Base-by-base conservation (phyloP, 192 early-diverging fungal species). In the Umbelopsis sp. region DNA sequence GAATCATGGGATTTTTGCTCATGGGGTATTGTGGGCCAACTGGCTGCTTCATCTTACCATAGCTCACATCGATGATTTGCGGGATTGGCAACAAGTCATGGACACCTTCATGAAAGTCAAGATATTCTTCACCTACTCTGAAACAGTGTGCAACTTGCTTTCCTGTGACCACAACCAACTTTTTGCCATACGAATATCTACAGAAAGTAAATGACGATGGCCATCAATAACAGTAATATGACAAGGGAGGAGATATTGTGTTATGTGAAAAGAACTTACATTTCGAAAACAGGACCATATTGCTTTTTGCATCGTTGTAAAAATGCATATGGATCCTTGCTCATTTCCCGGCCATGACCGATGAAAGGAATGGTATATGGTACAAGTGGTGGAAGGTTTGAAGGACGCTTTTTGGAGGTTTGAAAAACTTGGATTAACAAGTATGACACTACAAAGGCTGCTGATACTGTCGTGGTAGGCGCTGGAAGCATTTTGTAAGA, bases 91-190 rank as follows among this genome's bases (percentile, higher is more conserved):
- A 11, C 24, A 75, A 6, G 11, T 56, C 65, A 26, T 65, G 31
- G 22, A 75, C 49, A 53, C 74, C 74, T 43, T 70, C 59, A 3
- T 43, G 43, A 5, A 75, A 75, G 65, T 44, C 56, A n/a, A 75
- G 45, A 22, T 26, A 36, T 26, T 65, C 44, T 31, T 31, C 53
- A 3, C 54, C 38, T 17, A 56, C 26, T 5, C 36, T 62, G 32
- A 75, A 59, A 25, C 69, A 29, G 14, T 75, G 68, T 3, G 24
- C 56, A 26, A 75, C 45, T 0, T 65, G 21, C 2, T 44, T 22
- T 22, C 74, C 74, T 24, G 68, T 70, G 4, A 75, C 68, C 1
- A 75, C 68, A 24, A 47, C 29, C 22, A 51, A 0, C 36, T 45
- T 44, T 26, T 52, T 44, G 10, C 54, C 68, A n/a, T 34, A 62